phyloP scores from a whole-genome alignment of 495 filamentous ascomycete species.

The Xylaria curta region DNA sequence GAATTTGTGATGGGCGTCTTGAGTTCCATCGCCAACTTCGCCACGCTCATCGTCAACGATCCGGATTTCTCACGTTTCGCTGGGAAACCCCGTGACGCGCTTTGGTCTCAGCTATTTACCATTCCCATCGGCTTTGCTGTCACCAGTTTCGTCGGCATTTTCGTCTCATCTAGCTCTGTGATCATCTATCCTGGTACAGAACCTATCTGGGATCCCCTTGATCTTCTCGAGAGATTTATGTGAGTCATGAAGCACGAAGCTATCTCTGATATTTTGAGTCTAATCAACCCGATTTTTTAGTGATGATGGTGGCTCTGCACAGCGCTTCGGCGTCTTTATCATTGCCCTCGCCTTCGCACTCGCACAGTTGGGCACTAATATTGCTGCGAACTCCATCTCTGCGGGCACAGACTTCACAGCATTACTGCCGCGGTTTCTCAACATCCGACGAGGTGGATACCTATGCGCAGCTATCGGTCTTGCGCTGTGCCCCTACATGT shows the following conservation, averaged over 20 bases:
- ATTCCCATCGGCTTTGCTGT: constrained; percentile 87
- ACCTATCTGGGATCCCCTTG: constrained; percentile 87
- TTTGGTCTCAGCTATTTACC: constrained; percentile 90
- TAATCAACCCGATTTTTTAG: constrained; percentile 16
- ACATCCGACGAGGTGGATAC: constrained; percentile 89
- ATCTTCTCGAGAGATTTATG: constrained; percentile 76
- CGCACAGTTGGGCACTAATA: constrained; percentile 91
- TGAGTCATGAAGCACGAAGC: constrained; percentile 29
- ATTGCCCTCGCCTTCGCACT: constrained; percentile 83
- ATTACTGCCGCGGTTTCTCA: constrained; percentile 83
- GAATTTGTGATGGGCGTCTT: constrained; percentile 83
- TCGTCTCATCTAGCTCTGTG: constrained; percentile 83
- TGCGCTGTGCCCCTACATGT: constrained; percentile 88
- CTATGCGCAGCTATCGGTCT: constrained; percentile 84
- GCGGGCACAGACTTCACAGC: constrained; percentile 93
- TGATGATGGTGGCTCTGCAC: constrained; percentile 70
- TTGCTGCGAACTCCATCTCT: constrained; percentile 89
- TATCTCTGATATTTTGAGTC: not conserved
- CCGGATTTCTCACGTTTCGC: constrained; percentile 93
- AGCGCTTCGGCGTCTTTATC: constrained; percentile 89
- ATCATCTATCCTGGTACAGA: constrained; percentile 72
- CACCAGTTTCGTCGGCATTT: constrained; percentile 92
- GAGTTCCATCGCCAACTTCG: constrained; percentile 91
- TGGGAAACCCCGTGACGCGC: constrained; percentile 74
- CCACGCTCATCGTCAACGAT: constrained; percentile 84